Base-by-base conservation (phyloP, 495 filamentous ascomycete genomes). In the Podospora pseudopauciseta region DNA sequence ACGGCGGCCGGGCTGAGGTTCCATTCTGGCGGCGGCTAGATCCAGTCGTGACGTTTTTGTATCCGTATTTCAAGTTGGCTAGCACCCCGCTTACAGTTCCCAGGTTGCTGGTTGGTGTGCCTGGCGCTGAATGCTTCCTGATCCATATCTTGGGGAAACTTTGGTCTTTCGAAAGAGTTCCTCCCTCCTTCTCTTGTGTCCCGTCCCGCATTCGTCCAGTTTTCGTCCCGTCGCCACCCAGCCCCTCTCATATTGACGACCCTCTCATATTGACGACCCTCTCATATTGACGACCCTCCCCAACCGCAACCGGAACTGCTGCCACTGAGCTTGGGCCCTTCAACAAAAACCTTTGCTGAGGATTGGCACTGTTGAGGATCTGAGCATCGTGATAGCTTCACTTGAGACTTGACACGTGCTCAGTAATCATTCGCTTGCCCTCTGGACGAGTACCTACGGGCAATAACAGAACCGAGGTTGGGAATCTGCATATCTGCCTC, bases 191-290 rank as follows among this genome's bases (percentile, higher is more conserved):
- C 9, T 49, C 9, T 11, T 61, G 59, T 7, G 59, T 32, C 11
- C 16, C 28, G 59, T 61, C 59, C 59, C 59, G 59, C 59, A 61
- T 61, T 61, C 59, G 27, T 27, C 59, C 59, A 61, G 1, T 32
- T 62, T n/a, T 23, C 1, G 6, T 6, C 18, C 23, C 23, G 23
- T 5, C 30, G 26, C 60, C 60, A 27, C 30, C 23, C 60, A 62
- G 60, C 60, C 60, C 20, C 30, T 13, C 60, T 6, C 18, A 19
- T 27, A 19, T 27, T 27, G 18, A 58, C 55, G 9, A 58, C 59
- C 23, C 0, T 6, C 59, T 19, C 15, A 18, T 27, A 19, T 27
- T 27, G 18, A 58, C 55, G 9, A 58, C 59, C 23, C 0, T 6
- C 59, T 19, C 15, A 18, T 26, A 18, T 26, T 6, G 18, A 58